phyloP scores from a whole-genome alignment of 768 basidiomycete genomes.

The Boletus subparvulus region DNA sequence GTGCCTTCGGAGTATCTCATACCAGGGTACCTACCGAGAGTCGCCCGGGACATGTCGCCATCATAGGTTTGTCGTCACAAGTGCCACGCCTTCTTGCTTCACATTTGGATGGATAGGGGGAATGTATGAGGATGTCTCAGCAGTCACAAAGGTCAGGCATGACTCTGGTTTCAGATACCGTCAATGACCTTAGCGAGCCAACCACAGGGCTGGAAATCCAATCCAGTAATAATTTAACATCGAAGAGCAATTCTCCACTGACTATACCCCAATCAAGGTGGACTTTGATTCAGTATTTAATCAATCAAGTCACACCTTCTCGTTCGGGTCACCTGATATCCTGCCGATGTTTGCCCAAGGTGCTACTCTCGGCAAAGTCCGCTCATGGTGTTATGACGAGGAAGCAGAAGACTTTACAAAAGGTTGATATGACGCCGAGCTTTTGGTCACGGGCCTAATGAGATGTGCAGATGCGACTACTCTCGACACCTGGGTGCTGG shows the following conservation, averaged over 20 bases:
- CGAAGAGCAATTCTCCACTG: neutral
- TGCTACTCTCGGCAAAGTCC: slow-evolving; percentile 65
- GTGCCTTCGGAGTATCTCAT: slow-evolving; percentile 83
- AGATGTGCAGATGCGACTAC: slow-evolving; percentile 61
- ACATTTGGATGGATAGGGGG: slow-evolving; percentile 49
- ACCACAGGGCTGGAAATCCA: slow-evolving; percentile 78
- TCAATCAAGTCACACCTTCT: slow-evolving; percentile 71
- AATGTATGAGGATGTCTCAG: slow-evolving; percentile 90
- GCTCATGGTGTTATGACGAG: slow-evolving; percentile 74
- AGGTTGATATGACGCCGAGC: slow-evolving; percentile 40
- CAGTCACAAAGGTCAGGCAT: slow-evolving; percentile 70
- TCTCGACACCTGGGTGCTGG: slow-evolving; percentile 77
- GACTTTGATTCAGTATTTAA: slow-evolving; percentile 91
- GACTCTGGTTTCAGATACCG: neutral
- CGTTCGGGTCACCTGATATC: slow-evolving; percentile 88
- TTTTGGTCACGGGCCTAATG: neutral
- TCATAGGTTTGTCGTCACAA: slow-evolving; percentile 56
- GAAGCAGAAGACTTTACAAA: slow-evolving; percentile 86
- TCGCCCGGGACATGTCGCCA: slow-evolving; percentile 84
- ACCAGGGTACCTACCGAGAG: slow-evolving; percentile 88
- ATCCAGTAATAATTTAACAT: slow-evolving; percentile 51
- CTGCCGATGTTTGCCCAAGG: slow-evolving; percentile 84
- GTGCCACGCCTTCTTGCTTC: neutral
- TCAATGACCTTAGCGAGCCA: slow-evolving; percentile 1
- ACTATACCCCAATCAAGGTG: slow-evolving; percentile 36